Conservation (phyloP, 2,329 filamentous ascomycete genomes). For the Berkeleyomyces basicola region DNA sequence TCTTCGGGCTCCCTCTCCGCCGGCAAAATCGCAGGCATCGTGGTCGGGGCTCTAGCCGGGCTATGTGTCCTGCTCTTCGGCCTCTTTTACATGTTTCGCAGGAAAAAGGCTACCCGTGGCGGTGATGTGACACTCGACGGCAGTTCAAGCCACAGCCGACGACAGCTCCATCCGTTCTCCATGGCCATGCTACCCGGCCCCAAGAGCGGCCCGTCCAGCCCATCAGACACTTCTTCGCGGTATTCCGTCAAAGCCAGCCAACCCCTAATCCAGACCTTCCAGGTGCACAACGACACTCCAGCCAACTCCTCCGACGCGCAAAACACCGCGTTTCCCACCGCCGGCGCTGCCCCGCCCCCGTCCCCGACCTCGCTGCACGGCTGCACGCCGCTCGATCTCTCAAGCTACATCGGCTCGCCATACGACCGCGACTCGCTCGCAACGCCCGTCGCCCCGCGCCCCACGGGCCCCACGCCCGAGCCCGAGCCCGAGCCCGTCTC, state of each 20-base stretch:
- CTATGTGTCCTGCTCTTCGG: not conserved
- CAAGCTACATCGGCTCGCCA: not conserved
- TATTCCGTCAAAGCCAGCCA: not conserved
- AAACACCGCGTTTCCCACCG: too few relatives aligned
- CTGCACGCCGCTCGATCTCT: not conserved
- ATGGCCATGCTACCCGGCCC: not conserved
- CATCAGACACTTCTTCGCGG: not conserved
- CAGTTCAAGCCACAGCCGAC: not conserved
- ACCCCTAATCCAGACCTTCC: not conserved
- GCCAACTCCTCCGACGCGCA: not conserved
- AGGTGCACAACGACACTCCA: not conserved
- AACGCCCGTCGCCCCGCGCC: too few relatives aligned
- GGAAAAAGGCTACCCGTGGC: not conserved
- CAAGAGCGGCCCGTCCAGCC: not conserved
- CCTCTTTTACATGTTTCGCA: conserved; percentile 2
- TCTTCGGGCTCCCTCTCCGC: not conserved
- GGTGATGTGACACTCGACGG: not conserved
- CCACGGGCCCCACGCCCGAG: too few relatives aligned
- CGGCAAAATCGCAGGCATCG: conserved; percentile 5
- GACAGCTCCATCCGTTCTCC: not conserved
- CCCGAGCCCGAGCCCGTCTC: not conserved
- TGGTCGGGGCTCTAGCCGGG: not conserved
- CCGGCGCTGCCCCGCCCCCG: not conserved
- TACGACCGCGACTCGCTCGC: not conserved
- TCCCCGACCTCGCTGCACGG: not conserved